Conservation (phyloP, 345 rosid species). For the Lenwebbia sp. region DNA sequence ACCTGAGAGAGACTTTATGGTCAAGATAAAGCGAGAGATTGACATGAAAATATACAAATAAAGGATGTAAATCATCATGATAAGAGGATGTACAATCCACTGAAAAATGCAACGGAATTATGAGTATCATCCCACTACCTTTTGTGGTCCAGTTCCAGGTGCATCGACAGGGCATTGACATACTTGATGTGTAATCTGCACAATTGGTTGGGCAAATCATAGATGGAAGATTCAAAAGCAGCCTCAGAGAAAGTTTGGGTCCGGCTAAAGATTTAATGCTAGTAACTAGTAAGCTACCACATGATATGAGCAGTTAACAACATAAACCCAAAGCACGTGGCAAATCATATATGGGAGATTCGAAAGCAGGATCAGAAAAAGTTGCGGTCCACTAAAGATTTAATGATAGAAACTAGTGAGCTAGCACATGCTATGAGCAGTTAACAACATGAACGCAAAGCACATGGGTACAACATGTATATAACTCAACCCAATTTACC, state of each 20-base stretch:
- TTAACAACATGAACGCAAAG: neutral
- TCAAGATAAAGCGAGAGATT: neutral
- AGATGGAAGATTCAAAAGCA: too few relatives aligned
- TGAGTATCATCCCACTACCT: neutral
- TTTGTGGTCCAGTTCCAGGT: neutral
- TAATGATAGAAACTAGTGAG: neutral
- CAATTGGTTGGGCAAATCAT: neutral
- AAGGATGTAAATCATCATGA: neutral
- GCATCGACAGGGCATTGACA: neutral
- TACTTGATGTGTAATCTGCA: neutral
- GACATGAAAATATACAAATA: neutral
- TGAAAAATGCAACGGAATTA: neutral
- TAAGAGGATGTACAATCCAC: neutral
- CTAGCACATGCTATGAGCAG: neutral
- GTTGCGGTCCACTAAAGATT: neutral
- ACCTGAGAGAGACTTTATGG: neutral
- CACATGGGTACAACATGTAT: neutral
- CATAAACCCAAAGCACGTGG: neutral
- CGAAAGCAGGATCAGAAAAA: neutral
- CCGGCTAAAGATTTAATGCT: neutral
- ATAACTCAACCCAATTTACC: neutral
- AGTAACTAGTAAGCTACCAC: neutral
- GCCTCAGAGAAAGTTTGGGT: neutral
- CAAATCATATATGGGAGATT: neutral
- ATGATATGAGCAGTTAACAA: neutral